Conservation (phyloP, 2,329 filamentous ascomycete genomes). For the Cladophialophora yegresii region DNA sequence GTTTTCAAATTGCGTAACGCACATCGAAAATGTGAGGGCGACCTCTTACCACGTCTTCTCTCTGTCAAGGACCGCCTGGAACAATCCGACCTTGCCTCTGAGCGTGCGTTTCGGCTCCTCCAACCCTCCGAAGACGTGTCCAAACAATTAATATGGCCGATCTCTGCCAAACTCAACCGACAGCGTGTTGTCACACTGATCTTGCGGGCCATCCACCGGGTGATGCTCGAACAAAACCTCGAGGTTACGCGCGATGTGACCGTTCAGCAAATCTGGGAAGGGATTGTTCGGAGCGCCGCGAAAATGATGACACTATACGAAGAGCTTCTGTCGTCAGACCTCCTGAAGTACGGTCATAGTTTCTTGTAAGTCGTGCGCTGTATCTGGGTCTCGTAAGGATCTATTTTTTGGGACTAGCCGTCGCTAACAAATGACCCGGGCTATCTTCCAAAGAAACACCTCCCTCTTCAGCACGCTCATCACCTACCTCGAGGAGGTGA, state of each 20-base stretch:
- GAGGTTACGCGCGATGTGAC: not conserved
- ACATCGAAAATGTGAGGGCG: not conserved
- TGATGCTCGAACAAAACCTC: not conserved
- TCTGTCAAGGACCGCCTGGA: not conserved
- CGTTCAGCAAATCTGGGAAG: not conserved
- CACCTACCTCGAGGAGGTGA: conserved; percentile 2
- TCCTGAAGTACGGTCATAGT: not conserved
- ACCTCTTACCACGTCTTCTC: not conserved
- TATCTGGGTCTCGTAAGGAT: too few relatives aligned
- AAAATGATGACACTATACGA: not conserved
- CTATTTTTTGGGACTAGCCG: too few relatives aligned
- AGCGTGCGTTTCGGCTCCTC: not conserved
- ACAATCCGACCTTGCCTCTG: not conserved
- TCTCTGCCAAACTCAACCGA: not conserved
- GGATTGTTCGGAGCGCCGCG: not conserved
- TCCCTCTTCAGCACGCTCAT: conserved; percentile 3
- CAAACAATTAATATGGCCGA: conserved; percentile 1
- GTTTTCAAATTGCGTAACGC: not conserved
- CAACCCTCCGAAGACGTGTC: not conserved
- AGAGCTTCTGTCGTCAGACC: not conserved
- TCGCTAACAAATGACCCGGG: not conserved
- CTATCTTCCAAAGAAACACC: not conserved
- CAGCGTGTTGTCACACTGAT: not conserved
- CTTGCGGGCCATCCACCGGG: not conserved
- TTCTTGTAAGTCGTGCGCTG: not conserved